Percentiles rank a stretch among this genome's conserved stretches.
These are phyloP conservation scores for Annulohypoxylon moriforme DNA, from an alignment of 495 filamentous ascomycete genomes.

Conservation along the genomic window DNA sequence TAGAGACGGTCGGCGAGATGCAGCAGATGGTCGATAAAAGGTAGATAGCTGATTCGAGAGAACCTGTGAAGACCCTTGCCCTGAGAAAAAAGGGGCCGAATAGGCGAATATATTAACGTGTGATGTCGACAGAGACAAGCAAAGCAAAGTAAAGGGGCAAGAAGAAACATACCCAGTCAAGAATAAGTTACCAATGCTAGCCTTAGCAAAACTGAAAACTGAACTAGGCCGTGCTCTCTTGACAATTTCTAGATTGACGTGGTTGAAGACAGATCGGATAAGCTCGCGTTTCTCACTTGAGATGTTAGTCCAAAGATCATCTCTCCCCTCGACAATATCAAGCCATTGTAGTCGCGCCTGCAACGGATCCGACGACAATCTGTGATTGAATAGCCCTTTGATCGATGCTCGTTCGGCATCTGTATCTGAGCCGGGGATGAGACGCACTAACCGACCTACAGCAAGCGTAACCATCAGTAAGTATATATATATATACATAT, in stretches of 20 bases:
- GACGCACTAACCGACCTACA: conserved; percentile 84
- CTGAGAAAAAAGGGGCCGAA: conserved; percentile 47
- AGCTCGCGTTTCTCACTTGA: conserved; percentile 88
- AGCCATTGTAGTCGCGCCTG: conserved; percentile 79
- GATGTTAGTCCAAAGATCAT: conserved; percentile 78
- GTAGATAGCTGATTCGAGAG: conserved; percentile 84
- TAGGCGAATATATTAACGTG: neutral
- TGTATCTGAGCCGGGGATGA: conserved; percentile 76
- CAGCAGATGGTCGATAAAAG: conserved; percentile 82
- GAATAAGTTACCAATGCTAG: conserved; percentile 94
- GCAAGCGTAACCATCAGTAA: conserved; percentile 13
- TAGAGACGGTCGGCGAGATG: conserved; percentile 76
- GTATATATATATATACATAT: neutral
- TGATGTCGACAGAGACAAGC: neutral
- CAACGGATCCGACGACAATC: conserved; percentile 69
- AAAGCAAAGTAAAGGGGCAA: neutral
- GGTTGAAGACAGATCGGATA: conserved; percentile 89
- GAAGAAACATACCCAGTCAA: conserved; percentile 68
- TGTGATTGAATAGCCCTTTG: conserved; percentile 85
- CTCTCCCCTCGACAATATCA: conserved; percentile 86
- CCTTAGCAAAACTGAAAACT: conserved; percentile 87
- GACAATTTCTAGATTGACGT: conserved; percentile 88
- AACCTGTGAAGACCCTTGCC: conserved; percentile 82
- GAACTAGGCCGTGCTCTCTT: conserved; percentile 82
- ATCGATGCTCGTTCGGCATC: conserved; percentile 76